Evolutionary conservation across 495 filamentous ascomycete species (phyloP).

Genomic region (Glutinoglossum americanum): DNA sequence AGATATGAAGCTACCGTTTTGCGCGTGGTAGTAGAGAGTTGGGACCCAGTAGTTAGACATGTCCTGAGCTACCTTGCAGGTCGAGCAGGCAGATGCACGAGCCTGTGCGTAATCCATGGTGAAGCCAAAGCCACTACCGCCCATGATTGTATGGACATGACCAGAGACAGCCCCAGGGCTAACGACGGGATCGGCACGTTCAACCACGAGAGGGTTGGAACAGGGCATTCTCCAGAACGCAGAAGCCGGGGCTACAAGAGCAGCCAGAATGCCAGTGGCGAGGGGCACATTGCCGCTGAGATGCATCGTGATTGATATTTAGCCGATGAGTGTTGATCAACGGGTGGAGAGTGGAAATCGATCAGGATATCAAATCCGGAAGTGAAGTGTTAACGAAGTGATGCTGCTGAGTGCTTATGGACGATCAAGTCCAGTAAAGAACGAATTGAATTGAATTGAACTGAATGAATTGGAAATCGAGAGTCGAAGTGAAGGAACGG

Average conservation of each 20-base stretch:
- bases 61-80: slow-evolving; percentile 41
- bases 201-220: slow-evolving; percentile 24
- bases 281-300: neutral
- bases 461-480: neutral
- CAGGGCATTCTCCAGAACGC: slow-evolving; percentile 19
- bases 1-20: slow-evolving; percentile 41
- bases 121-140: slow-evolving; percentile 51
- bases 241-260: slow-evolving; percentile 11
- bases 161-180: slow-evolving; percentile 29
- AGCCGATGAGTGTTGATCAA: neutral
- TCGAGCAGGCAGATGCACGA: slow-evolving; percentile 39
- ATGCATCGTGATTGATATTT: slow-evolving; percentile 6
- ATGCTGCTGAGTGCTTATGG: neutral
- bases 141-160: slow-evolving; percentile 58
- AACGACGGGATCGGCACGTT: slow-evolving; percentile 52
- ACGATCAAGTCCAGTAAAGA: neutral
- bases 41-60: slow-evolving; percentile 65
- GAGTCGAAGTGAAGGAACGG: neutral
- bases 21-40: slow-evolving; percentile 38
- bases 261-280: neutral
- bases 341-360: neutral
- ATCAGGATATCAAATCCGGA: slow-evolving; percentile 6
- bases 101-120: slow-evolving; percentile 35
- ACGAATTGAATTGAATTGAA: neutral
- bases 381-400: neutral